These are phyloP conservation scores for Mycena kentingensis DNA, from an alignment of 768 basidiomycete species.

Conservation along the genomic window DNA sequence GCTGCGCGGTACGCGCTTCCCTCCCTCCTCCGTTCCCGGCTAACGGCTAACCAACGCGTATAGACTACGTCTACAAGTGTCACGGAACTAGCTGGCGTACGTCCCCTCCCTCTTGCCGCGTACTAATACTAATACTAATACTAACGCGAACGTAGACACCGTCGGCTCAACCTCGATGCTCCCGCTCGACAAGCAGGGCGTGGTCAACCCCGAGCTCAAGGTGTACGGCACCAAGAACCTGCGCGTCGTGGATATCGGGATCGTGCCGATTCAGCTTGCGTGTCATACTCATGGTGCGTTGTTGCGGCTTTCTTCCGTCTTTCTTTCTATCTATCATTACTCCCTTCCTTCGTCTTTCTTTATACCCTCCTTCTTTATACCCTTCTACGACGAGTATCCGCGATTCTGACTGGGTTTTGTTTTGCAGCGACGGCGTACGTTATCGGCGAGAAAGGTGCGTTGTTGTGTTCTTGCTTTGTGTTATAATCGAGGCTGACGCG, in stretches of 20 bases:
- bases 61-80: conserved; percentile 11
- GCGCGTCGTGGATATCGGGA: conserved; percentile 3
- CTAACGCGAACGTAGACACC: neutral
- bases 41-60: neutral
- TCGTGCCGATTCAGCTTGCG: conserved; percentile 15
- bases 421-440: conserved; percentile 43
- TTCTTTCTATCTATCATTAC: neutral
- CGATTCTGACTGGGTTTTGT: too few species aligned
- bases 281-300: conserved; percentile 12
- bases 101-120: neutral
- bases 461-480: too few species aligned
- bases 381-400: too few species aligned
- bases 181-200: conserved; percentile 10
- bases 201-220: conserved; percentile 3
- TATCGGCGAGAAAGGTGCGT: conserved; percentile 49
- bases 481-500: too few species aligned
- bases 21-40: neutral
- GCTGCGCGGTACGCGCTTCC: neutral
- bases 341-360: neutral
- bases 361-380: neutral
- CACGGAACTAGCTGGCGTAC: conserved; percentile 15
- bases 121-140: conserved; percentile 26
- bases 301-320: neutral
- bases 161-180: conserved; percentile 4
- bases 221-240: conserved; percentile 1